Evolutionary conservation across 176 grass and related monocot species (phyloP), one percentile per base, ranked within the genome.

Genomic region (Lolium multiflorum): DNA sequence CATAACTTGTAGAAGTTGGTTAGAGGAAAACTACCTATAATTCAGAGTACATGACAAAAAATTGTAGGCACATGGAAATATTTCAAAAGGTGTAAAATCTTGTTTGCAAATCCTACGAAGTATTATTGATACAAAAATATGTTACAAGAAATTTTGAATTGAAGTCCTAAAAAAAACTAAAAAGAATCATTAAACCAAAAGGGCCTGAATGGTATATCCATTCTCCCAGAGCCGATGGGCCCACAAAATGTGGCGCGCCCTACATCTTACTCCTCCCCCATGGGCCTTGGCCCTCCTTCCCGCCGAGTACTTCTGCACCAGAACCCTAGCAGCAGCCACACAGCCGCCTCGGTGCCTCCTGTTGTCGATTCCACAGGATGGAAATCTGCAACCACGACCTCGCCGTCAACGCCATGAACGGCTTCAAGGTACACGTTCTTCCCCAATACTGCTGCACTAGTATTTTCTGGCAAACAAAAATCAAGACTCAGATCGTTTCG

Each of bases 251-350:
- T 67, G 15, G 64, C 15, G 31, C 63, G 10, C 63, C 48, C 28
- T 9, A 6, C 72, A 52, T 12, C 20, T 10, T 9, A 13, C 7
- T 31, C 13, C 21, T n/a, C 9, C 57, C 57, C 22, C 62, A 31
- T 65, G 25, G 62, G 62, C 60, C 60, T 62, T 62, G 62, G 24
- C 74, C 74, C 9, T 24, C 26, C 3, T 55, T 77, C 74, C 51
- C 74, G 26, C 75, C 75, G 52, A 38, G 22, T 38, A 77, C 17
- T 13, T 25, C 75, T n/a, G 18, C 17, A 21, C 16, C 51, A 21
- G 54, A 82, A 70, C 80, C 80, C 81, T 73, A 83, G 37, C 52
- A 83, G 37, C 52, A 70, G 66, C 81, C 65, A 13, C 50, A 28
- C 3, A 13, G 44, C 65, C 64, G 6, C 49, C n/a, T 7, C 13